Conservation (phyloP, 2,329 filamentous ascomycete genomes). For the Westerdykella aurantiaca region DNA sequence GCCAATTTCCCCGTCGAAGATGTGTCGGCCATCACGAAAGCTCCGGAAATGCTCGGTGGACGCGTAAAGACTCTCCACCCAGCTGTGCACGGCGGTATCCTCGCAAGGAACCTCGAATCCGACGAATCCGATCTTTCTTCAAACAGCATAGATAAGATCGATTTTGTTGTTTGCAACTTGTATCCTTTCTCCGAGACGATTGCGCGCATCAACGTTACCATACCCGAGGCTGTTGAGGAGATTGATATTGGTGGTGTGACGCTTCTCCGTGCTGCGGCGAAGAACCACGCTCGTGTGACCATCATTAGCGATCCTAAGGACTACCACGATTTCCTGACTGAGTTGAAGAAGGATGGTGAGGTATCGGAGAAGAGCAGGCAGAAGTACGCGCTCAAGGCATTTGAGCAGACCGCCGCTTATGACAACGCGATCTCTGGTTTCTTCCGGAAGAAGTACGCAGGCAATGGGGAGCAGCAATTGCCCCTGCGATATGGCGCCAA, state of each 20-base stretch:
- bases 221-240: slow-evolving; percentile 95
- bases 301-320: slow-evolving; percentile 92
- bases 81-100: slow-evolving; percentile 76
- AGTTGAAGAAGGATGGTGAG: slow-evolving; percentile 74
- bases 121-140: slow-evolving; percentile 86
- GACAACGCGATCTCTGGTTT: slow-evolving; percentile 91
- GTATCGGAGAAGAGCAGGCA: slow-evolving; percentile 81
- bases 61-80: slow-evolving; percentile 95
- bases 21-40: slow-evolving; percentile 89
- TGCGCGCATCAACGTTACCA: slow-evolving; percentile 92
- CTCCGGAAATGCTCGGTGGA: slow-evolving; percentile 92
- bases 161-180: slow-evolving; percentile 74
- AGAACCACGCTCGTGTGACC: slow-evolving; percentile 94
- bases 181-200: slow-evolving; percentile 99
- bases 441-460: slow-evolving; percentile 95
- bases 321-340: slow-evolving; percentile 88
- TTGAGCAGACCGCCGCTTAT: slow-evolving; percentile 97
- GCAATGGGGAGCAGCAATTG: slow-evolving; percentile 74
- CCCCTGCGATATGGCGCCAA: slow-evolving; percentile 92
- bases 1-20: slow-evolving; percentile 96
- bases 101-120: slow-evolving; percentile 87
- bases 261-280: slow-evolving; percentile 89
- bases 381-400: slow-evolving; percentile 90
- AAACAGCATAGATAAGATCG: slow-evolving; percentile 39
- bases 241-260: slow-evolving; percentile 97